A percentile compares a stretch with the other conserved stretches of the same genome.
These are phyloP conservation scores for Coemansia sp. DNA, from an alignment of 371 early-diverging fungal species.

Conservation along the genomic window DNA sequence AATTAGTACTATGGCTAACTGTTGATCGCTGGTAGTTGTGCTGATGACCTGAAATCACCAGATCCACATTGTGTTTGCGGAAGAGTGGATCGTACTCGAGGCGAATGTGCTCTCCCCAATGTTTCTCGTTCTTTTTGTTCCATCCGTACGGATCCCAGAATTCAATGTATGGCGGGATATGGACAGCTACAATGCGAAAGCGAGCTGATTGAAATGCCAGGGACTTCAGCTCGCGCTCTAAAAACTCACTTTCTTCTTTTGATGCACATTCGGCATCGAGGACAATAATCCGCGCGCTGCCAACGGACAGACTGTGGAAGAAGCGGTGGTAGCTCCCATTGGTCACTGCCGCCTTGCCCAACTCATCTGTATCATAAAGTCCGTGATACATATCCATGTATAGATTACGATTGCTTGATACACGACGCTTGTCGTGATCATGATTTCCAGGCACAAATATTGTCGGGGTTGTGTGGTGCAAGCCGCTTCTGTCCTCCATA, in stretches of 20 bases:
- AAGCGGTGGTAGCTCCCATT: slow-evolving; percentile 58
- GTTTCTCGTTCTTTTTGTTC: slow-evolving; percentile 60
- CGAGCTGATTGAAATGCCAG: slow-evolving; percentile 57
- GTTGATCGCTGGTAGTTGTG: slow-evolving; percentile 68
- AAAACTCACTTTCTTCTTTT: slow-evolving; percentile 62
- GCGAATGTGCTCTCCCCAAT: slow-evolving; percentile 73
- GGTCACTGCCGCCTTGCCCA: slow-evolving; percentile 31
- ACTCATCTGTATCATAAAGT: slow-evolving; percentile 55
- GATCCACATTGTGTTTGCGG: slow-evolving; percentile 63
- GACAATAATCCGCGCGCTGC: slow-evolving; percentile 66
- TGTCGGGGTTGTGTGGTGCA: slow-evolving; percentile 59
- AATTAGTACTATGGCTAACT: slow-evolving; percentile 22
- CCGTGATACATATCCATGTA: slow-evolving; percentile 55
- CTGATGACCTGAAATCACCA: slow-evolving; percentile 80
- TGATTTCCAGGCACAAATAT: slow-evolving; percentile 79
- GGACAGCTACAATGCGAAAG: slow-evolving; percentile 69
- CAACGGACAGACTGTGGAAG: slow-evolving; percentile 59
- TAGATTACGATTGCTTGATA: slow-evolving; percentile 20
- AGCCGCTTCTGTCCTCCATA: slow-evolving; percentile 57
- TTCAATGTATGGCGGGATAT: slow-evolving; percentile 78
- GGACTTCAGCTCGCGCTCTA: slow-evolving; percentile 59
- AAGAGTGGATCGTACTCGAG: slow-evolving; percentile 68
- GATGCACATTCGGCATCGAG: slow-evolving; percentile 71
- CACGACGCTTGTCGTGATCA: slow-evolving; percentile 53
- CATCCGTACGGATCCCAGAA: slow-evolving; percentile 77